Base-by-base conservation (phyloP, 108 stramenopile genomes). In the Skeletonema potamos region DNA sequence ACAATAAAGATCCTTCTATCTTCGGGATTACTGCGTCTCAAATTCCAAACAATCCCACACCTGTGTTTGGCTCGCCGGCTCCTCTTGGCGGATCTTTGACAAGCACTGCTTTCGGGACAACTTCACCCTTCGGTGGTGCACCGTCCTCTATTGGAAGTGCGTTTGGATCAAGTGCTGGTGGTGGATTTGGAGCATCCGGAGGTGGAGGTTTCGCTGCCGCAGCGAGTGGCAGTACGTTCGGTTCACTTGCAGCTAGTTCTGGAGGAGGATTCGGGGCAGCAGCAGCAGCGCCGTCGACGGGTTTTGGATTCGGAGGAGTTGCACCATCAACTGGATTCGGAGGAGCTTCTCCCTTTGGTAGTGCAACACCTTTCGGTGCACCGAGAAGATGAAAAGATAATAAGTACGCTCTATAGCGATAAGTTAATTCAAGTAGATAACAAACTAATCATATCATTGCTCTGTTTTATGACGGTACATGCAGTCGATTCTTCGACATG, bases 401-500 rank as follows among this genome's bases (percentile, higher is more conserved):
- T 8, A 46, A 17, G 6, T 51, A 48, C 22, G 48, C 22, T 24
- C 1, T 9, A 22, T 6, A 51, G 22, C 48, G 20, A 51, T 3
- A 41, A 41, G 15, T n/a, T 15, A 15, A n/a, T n/a, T 15, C 0
- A 41, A 41, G 2, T 41, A 54, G 51, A 51, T 15, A 32, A 54
- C 15, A 24, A 34, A 2, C 22, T 0, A 24, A 46, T 44, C 17
- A 41, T 46, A 7, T 24, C 11, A 27, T 43, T 64, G 24, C 8
- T n/a, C n/a, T 44, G 30, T 32, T 3, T 51, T 24, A 51, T 22
- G 48, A 51, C 20, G 93, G 93, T 18, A 84, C 79, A 17, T 89
- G 73, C 33, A 88, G 70, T 22, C 58, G 68, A 15, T 88, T 92
- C 18, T 82, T 91, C 1, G 95, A 90, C 95, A 96, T 96, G 5